These are phyloP conservation scores for Maudiozyma pseudohumilis DNA, from an alignment of 805 yeast genomes.

Conservation along the genomic window DNA sequence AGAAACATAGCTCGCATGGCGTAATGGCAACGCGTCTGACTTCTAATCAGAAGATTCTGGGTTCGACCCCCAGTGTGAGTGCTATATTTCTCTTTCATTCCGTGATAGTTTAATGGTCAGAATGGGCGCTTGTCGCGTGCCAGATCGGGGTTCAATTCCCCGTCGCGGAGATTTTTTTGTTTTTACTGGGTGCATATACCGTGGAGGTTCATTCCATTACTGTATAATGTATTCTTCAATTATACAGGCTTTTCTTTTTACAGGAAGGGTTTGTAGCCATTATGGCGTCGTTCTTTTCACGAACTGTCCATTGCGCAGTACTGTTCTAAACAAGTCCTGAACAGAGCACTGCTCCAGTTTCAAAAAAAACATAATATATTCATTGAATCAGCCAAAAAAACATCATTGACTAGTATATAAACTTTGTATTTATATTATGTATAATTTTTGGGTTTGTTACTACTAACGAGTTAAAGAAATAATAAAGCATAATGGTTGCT, in stretches of 20 bases:
- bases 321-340: too few species aligned
- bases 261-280: too few species aligned
- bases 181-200: too few species aligned
- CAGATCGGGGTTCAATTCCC: conserved; percentile 7
- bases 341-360: too few species aligned
- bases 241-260: too few species aligned
- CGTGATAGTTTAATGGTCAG: conserved; percentile 6
- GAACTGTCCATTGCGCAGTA: too few species aligned
- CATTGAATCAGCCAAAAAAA: conserved; percentile 2
- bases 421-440: not conserved
- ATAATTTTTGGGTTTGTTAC: not conserved
- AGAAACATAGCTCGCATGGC: conserved; percentile 38
- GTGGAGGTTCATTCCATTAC: not conserved
- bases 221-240: not conserved
- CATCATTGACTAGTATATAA: conserved; percentile 4
- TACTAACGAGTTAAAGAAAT: not conserved
- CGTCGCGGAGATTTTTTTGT: conserved; percentile 6
- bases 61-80: conserved; percentile 49
- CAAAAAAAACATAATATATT: too few species aligned
- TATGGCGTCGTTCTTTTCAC: too few species aligned
- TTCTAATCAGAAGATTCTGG: conserved; percentile 47
- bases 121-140: conserved; percentile 6
- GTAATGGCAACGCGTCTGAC: conserved; percentile 50
- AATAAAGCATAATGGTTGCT: not conserved
- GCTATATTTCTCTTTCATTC: conserved; percentile 15